Evolutionary conservation across 768 basidiomycete species (phyloP).

Genomic region (Neoboletus brunneissimus): DNA sequence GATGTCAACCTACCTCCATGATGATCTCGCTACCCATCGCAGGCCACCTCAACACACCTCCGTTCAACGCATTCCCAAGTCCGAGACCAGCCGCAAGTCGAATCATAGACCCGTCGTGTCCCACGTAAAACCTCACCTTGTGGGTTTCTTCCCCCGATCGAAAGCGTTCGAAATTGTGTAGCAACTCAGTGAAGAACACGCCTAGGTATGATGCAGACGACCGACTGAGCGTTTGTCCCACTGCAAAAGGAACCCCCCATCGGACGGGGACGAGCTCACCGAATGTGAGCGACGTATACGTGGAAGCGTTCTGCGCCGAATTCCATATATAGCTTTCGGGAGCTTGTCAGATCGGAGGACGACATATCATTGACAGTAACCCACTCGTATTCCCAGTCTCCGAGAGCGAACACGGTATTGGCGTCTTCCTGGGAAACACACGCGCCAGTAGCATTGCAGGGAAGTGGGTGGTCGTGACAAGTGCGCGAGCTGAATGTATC

Average conservation of each 20-base stretch:
- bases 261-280: constrained; percentile 26
- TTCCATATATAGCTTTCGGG: constrained; percentile 48
- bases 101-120: constrained; percentile 49
- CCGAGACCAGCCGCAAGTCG: constrained; percentile 41
- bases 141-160: constrained; percentile 31
- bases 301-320: constrained; percentile 41
- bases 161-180: constrained; percentile 38
- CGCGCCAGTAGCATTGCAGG: constrained; percentile 41
- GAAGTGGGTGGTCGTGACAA: constrained; percentile 40
- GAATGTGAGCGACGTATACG: constrained; percentile 44
- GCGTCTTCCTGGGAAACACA: constrained; percentile 47
- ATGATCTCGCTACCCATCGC: constrained; percentile 47
- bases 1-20: constrained; percentile 39
- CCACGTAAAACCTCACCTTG: constrained; percentile 43
- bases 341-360: neutral
- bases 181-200: constrained; percentile 45
- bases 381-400: constrained; percentile 61
- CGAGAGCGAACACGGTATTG: constrained; percentile 50
- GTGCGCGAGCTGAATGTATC: constrained; percentile 50
- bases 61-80: constrained; percentile 30
- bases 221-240: neutral
- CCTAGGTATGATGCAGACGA: constrained; percentile 24
- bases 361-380: neutral
- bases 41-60: constrained; percentile 41
- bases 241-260: neutral